Evolutionary conservation across 129 eudicot species (phyloP).

Genomic region (Centrapalus pauciflorus): DNA sequence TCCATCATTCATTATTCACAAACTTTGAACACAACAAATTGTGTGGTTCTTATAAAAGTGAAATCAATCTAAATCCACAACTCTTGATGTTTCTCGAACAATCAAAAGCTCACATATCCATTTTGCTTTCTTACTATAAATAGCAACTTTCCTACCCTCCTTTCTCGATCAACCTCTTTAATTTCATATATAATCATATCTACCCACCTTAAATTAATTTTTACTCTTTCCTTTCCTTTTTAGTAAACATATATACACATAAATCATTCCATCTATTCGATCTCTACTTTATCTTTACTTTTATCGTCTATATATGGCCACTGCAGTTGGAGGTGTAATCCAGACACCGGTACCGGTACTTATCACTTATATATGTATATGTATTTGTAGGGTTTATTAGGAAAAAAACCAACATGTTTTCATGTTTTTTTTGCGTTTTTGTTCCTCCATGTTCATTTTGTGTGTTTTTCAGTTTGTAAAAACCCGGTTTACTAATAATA

Average conservation of each 20-base stretch:
- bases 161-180: not conserved
- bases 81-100: slow-evolving; percentile 14
- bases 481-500: too few relatives aligned
- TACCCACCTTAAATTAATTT: not conserved
- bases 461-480: too few relatives aligned
- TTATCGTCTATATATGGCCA: slow-evolving; percentile 16
- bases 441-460: not conserved
- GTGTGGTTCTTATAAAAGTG: slow-evolving; percentile 24
- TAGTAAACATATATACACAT: not conserved
- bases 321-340: slow-evolving; percentile 19
- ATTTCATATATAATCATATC: not conserved
- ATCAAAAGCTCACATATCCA: slow-evolving; percentile 10
- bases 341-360: slow-evolving; percentile 23
- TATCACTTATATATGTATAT: too few relatives aligned
- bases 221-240: not conserved
- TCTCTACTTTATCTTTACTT: not conserved
- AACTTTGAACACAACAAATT: not conserved
- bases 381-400: too few relatives aligned
- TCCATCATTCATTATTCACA: not conserved
- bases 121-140: slow-evolving; percentile 11
- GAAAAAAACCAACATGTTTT: not conserved
- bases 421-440: not conserved
- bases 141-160: not conserved
- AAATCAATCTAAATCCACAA: slow-evolving; percentile 21
- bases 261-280: not conserved